These are phyloP conservation scores for Penstemon eatonii DNA, from an alignment of 257 asterid species.

Conservation along the genomic window DNA sequence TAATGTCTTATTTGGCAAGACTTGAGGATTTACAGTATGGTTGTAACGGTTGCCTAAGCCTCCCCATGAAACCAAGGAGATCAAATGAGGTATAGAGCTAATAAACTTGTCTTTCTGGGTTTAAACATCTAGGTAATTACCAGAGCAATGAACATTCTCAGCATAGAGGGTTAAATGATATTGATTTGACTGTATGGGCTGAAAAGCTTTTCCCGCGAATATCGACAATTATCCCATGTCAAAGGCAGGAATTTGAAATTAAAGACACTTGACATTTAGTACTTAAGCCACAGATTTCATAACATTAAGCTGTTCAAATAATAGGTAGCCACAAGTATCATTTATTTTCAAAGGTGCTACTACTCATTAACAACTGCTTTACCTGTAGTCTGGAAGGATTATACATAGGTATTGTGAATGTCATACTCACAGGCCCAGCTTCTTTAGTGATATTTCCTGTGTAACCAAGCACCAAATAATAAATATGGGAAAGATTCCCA, in stretches of 20 bases:
- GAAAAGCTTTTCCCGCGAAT: no score
- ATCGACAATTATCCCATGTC: no score
- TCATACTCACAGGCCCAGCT: constrained; percentile 99
- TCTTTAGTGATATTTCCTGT: constrained; percentile 94
- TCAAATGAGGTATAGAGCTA: not conserved
- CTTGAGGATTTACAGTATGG: not conserved
- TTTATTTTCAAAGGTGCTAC: constrained; percentile 3
- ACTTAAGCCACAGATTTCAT: constrained; percentile 9
- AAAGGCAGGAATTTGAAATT: no score
- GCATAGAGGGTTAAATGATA: not conserved
- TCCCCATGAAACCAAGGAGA: not conserved
- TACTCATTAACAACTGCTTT: constrained; percentile 23
- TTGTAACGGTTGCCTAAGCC: not conserved
- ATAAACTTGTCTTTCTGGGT: not conserved
- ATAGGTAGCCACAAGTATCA: constrained; percentile 12
- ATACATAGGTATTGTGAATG: constrained; percentile 96
- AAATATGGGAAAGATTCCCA: constrained; percentile 9
- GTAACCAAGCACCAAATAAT: constrained; percentile 25
- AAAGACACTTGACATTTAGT: not conserved
- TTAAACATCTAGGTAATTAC: not conserved
- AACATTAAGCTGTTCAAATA: constrained; percentile 6
- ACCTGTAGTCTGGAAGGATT: constrained; percentile 99
- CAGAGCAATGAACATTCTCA: not conserved
- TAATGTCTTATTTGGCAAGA: no score
- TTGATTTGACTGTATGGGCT: no score